Evolutionary conservation across 2,329 filamentous ascomycete genomes (phyloP), one percentile per base, ranked within the genome.

Genomic region (Colletotrichum somersetense): DNA sequence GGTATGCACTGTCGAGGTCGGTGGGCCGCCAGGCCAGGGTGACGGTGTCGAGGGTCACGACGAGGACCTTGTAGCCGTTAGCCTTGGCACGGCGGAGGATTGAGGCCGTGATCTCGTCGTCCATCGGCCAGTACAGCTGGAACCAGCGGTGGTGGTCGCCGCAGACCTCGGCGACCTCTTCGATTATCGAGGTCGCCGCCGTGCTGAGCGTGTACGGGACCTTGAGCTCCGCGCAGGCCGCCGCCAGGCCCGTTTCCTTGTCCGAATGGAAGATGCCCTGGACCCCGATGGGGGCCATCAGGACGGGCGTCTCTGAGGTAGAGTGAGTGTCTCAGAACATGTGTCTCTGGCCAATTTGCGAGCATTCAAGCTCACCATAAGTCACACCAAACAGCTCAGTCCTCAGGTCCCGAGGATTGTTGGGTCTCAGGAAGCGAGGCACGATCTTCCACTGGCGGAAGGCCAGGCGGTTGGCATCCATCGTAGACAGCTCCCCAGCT

Each of bases 31-130:
- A 95, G 0, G 87, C 88, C 46, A 94, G 84, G 16, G 86, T 86
- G 80, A 89, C 93, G 0, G 91, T 94, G 79, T 95, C 92, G 0
- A 94, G 83, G 0, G 93, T 95, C 0, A 95, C 90, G 8, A 94
- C 88, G 0, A 94, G 84, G 0, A 90, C 91, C 44, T 85, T 86
- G 80, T 86, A 94, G 1, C 91, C 92, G 42, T 83, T 86, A 0
- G 81, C 83, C 77, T 89, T 89, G 0, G 91, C 92, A 0, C 91
- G 86, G 1, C 80, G 77, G 5, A 94, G 84, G 20, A 94, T 81
- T 1, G 89, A 92, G 0, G 86, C 82, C 0, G 92, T 94, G 66
- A 94, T 83, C 3, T 91, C 88, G 64, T 94, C 87, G 66, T 89
- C 87, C 26, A 85, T 81, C 0, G 92, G 92, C 91, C 91, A 94